A percentile compares a stretch with the other conserved stretches of the same genome.
Evolutionary conservation across 495 filamentous ascomycete genomes (phyloP).

Genomic region (Xylaria scruposa): DNA sequence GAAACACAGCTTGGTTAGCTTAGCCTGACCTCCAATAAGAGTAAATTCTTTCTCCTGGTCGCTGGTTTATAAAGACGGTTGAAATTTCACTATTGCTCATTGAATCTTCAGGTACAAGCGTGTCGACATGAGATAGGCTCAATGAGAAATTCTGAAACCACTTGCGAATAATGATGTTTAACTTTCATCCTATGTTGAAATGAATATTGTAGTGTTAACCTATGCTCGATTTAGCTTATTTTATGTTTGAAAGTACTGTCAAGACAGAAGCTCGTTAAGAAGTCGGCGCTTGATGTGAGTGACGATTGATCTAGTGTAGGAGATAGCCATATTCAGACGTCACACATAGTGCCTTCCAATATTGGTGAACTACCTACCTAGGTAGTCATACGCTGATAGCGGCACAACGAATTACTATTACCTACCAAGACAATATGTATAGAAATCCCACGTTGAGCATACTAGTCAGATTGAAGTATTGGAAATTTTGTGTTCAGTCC

Average conservation of each 20-base stretch:
- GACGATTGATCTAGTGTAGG: background rate
- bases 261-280: background rate
- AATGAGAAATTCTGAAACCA: conserved; percentile 32
- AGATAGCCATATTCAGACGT: background rate
- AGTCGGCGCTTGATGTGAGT: background rate
- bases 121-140: conserved; percentile 46
- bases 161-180: no score
- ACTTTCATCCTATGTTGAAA: no score
- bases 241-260: background rate
- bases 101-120: conserved; percentile 61
- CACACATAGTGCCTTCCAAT: background rate
- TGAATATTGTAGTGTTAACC: no score
- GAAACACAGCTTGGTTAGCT: background rate
- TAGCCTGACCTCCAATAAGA: conserved; percentile 63
- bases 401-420: no score
- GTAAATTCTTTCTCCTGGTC: conserved; percentile 59
- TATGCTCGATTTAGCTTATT: background rate
- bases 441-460: background rate
- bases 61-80: conserved; percentile 60
- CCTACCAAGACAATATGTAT: background rate
- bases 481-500: background rate
- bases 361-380: background rate
- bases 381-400: no score
- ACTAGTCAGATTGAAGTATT: background rate
- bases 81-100: conserved; percentile 62